Base-by-base conservation (phyloP, 2,329 filamentous ascomycete genomes). In the Cercospora canescens region DNA sequence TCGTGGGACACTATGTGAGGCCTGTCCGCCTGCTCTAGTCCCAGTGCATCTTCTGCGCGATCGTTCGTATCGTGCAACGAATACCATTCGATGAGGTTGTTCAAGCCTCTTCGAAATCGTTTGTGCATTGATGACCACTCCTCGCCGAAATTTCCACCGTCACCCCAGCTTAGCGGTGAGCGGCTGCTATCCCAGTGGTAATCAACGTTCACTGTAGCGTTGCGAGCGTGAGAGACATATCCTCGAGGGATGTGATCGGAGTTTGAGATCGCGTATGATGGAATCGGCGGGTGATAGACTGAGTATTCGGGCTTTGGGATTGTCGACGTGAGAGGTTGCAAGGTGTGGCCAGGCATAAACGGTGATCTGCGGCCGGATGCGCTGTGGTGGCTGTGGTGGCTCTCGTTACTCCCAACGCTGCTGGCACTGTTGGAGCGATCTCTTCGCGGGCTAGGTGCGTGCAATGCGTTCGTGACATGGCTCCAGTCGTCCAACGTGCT, bases 81-180 rank as follows among this genome's bases (percentile, higher is more conserved):
- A 76, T 99, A 99, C 92, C 93, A 98, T 66, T 90, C 86, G 12
- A 97, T 83, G 81, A 97, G 86, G 52, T 88, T 87, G 70, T 91
- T 89, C 41, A 97, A 79, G 1, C 94, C 94, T 67, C 84, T 87
- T 39, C 93, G 87, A 74, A 98, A 97, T 24, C 95, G 87, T 76
- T 89, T 90, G 79, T 99, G 95, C 95, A 99, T 98, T 3, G 88
- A 85, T 32, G 92, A 91, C 95, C 95, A 99, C 79, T 98, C 95
- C 79, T 99, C 95, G 1, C 92, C 93, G 72, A 92, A 91, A 50
- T 90, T 86, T 41, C 94, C 95, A 9, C 94, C 94, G 73, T 93
- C 89, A 6, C 94, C 94, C 91, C 95, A 98, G 68, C 89, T 84
- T 50, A 92, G 85, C 0, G 91, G 88, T 2, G 86, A 82, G 14